Evolutionary conservation across 2,329 filamentous ascomycete species (phyloP), one percentile per base, ranked within the genome.

Genomic region (Amauroascus niger): DNA sequence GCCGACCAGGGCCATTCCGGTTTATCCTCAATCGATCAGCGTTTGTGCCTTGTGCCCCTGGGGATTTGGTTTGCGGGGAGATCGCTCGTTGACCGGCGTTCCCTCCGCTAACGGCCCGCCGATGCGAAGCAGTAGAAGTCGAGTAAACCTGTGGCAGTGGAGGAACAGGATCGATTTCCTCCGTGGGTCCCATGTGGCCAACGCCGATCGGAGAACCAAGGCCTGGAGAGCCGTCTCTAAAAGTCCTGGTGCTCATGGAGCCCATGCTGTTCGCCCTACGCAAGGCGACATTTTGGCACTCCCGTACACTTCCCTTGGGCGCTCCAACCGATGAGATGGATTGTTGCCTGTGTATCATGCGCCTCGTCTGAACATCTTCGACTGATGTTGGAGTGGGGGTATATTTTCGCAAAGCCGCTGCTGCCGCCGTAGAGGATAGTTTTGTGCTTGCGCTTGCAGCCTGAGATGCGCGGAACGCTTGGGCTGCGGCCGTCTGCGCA

Each of bases 241-340:
- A 95, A 0, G 88, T 90, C 55, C 91, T 81, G 67, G 91, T 87
- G 28, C 81, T 84, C 90, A 97, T 95, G 48, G 89, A 95, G 20
- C 82, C 79, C 26, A 79, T 79, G 70, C 90, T 94, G 53, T 76
- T 79, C 35, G 79, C 76, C 63, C 87, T 77, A 57, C 83, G 77
- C 57, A 90, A 72, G 50, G 74, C 72, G 26, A 33, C 66, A 58
- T 66, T 65, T 61, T 59, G 69, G 54, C 58, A 70, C 53, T 67
- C 68, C 52, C 63, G 68, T 59, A 68, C 71, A 54, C 71, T 68
- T 55, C 71, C 65, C 44, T 69, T 61, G 37, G 72, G 69, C 47
- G 78, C 80, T 33, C 75, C 76, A 46, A 80, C 74, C 3, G 88
- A 91, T 1, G 87, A 87, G 40, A 79, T 71, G 0, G 89, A 95